Evolutionary conservation across 1,284 basidiomycete species (phyloP).

Genomic region (Inonotus obliquus): DNA sequence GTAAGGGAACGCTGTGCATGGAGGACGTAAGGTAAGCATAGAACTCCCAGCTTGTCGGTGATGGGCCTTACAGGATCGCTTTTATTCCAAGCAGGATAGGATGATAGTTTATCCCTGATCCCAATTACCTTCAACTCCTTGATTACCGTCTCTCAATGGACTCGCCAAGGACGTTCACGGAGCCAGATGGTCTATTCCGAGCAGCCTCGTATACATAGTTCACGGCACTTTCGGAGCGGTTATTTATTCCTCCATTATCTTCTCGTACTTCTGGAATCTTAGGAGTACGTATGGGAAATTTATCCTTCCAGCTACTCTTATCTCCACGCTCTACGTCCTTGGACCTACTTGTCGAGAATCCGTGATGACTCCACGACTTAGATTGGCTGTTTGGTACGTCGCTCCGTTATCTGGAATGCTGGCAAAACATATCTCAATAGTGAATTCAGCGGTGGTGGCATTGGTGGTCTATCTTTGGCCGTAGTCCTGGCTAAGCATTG

Average conservation of each 20-base stretch:
- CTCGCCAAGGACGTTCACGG: too few relatives aligned
- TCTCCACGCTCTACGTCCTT: neutral
- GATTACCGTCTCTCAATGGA: too few relatives aligned
- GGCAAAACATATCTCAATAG: neutral
- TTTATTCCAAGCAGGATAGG: too few relatives aligned
- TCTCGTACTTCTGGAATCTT: neutral
- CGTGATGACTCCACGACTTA: neutral
- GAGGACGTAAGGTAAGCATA: too few relatives aligned
- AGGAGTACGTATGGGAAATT: neutral
- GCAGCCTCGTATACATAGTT: neutral
- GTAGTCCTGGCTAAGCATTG: slow-evolving; percentile 30
- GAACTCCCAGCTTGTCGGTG: too few relatives aligned
- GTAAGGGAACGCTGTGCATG: too few relatives aligned
- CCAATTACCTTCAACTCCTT: too few relatives aligned
- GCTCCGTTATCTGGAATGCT: neutral
- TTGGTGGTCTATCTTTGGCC: slow-evolving; percentile 35
- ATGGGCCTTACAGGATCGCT: too few relatives aligned
- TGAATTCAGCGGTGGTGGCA: slow-evolving; percentile 32
- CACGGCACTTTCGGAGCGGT: too few relatives aligned
- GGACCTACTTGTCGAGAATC: neutral
- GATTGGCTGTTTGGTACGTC: slow-evolving; percentile 12
- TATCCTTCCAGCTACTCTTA: neutral
- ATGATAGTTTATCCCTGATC: too few relatives aligned
- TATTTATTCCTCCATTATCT: neutral
- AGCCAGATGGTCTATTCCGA: too few relatives aligned